Base-by-base conservation (phyloP, 2,329 filamentous ascomycete genomes). In the Colletotrichum destructivum region DNA sequence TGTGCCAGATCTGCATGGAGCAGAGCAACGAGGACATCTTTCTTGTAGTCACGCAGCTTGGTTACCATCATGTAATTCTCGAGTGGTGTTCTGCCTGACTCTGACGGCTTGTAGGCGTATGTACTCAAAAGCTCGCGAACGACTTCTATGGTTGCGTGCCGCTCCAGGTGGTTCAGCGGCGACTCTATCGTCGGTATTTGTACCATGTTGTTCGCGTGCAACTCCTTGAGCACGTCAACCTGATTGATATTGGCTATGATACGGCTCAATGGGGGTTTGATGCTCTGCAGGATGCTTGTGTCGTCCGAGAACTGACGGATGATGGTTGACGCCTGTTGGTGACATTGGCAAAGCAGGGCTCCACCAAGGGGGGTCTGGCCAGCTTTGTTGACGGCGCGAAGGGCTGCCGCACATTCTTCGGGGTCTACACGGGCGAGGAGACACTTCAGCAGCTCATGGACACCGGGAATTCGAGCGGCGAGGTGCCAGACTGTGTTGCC, bases 401-500 rank as follows among this genome's bases (percentile, higher is more conserved):
- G 51, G 31, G 66, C 66, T 4, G 2, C 3, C 8, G 40, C 51
- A 2, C 51, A 44, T 35, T 63, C 59, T 4, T 16, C 12, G 5
- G 38, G 16, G 12, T 38, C 21, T 1, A 31, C 52, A 4, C 57
- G 49, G 1, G 8, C n/a, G 7, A 64, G 21, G 1, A 68, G 60
- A 2, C 31, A 21, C 8, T 21, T 38, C 11, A 68, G 31, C 7
- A 64, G 15, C 8, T 42, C 13, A 2, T 13, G 5, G 5, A n/a
- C 13, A 4, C 11, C 11, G 26, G 15, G 0, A 9, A 52, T 18
- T 2, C 42, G 40, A 35, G 49, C 35, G 15, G 59, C 47, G 4
- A 68, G 51, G n/a, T 68, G 66, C 66, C 59, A 68, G 2, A 68
- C 57, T 11, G 42, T 68, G 31, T 52, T 44, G 21, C 42, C n/a